These are phyloP conservation scores for Turnera subulata DNA, from an alignment of 345 rosid genomes.

Conservation along the genomic window DNA sequence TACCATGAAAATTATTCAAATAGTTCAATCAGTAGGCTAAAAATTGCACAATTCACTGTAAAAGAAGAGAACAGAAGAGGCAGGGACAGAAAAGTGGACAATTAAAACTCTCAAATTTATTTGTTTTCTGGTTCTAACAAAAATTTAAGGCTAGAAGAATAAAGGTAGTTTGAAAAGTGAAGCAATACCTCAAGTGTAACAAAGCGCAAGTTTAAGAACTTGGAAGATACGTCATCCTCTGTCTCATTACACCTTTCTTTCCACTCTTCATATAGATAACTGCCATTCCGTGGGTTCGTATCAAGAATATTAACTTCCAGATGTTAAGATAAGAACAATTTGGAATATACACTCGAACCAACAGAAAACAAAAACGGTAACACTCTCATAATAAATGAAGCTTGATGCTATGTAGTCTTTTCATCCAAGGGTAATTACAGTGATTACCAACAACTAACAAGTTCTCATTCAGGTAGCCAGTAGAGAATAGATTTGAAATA, in stretches of 20 bases:
- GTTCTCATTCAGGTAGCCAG: no score
- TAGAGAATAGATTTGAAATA: no score
- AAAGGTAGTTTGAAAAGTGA: background rate
- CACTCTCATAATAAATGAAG: background rate
- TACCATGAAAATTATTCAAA: no score
- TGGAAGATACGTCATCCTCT: constrained; percentile 55
- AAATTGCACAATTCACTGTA: no score
- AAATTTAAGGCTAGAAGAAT: background rate
- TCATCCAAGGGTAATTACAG: background rate
- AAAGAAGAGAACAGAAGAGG: no score
- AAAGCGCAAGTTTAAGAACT: constrained; percentile 77
- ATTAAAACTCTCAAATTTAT: no score
- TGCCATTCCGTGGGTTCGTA: constrained; percentile 28
- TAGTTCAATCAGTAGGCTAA: no score
- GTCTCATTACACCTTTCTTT: constrained; percentile 66
- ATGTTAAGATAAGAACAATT: background rate
- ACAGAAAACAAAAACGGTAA: background rate
- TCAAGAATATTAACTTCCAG: background rate
- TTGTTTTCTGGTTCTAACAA: no score
- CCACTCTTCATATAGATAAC: constrained; percentile 94
- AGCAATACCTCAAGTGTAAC: constrained; percentile 75
- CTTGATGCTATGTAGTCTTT: background rate
- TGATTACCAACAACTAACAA: no score
- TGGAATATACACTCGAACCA: background rate
- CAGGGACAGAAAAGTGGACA: no score